phyloP scores from a whole-genome alignment of 352 stramenopile species.

The Phytophthora megakarya region DNA sequence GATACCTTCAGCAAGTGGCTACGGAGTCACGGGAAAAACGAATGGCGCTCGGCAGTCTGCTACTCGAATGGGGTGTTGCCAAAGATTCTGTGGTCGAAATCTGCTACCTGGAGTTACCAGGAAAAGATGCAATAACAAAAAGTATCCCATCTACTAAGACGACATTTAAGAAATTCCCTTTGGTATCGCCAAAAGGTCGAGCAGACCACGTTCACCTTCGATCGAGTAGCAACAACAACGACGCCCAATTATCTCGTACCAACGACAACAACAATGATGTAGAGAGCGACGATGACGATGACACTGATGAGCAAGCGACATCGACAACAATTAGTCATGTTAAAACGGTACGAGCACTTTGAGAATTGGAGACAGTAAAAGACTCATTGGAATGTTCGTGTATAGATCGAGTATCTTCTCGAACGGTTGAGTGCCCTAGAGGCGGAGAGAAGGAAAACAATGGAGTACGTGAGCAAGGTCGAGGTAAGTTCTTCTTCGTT shows the following conservation, averaged over 20 bases:
- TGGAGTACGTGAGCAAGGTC: conserved; percentile 41
- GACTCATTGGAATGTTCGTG: background rate
- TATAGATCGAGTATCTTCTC: conserved; percentile 65
- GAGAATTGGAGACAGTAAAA: background rate
- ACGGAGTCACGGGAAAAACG: conserved; percentile 47
- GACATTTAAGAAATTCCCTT: conserved; percentile 9
- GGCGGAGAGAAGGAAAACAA: conserved; percentile 42
- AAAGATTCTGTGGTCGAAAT: conserved; percentile 58
- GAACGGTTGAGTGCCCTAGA: conserved; percentile 59
- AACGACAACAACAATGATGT: conserved; percentile 13
- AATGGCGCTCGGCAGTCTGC: conserved; percentile 47
- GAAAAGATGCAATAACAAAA: background rate
- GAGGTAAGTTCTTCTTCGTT: conserved; percentile 41
- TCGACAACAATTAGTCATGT: conserved; percentile 31
- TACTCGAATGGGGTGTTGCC: conserved; percentile 60
- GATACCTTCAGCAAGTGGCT: conserved; percentile 42
- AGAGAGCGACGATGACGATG: conserved; percentile 22
- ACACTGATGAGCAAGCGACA: conserved; percentile 6
- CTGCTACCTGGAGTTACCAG: conserved; percentile 35
- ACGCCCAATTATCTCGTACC: background rate
- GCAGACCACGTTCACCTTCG: conserved; percentile 11
- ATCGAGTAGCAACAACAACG: background rate
- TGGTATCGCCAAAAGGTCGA: conserved; percentile 21
- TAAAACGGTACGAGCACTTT: conserved; percentile 41
- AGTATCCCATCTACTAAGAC: background rate